Evolutionary conservation across 2,329 filamentous ascomycete species (phyloP).

Genomic region (Chaetomium sp.): DNA sequence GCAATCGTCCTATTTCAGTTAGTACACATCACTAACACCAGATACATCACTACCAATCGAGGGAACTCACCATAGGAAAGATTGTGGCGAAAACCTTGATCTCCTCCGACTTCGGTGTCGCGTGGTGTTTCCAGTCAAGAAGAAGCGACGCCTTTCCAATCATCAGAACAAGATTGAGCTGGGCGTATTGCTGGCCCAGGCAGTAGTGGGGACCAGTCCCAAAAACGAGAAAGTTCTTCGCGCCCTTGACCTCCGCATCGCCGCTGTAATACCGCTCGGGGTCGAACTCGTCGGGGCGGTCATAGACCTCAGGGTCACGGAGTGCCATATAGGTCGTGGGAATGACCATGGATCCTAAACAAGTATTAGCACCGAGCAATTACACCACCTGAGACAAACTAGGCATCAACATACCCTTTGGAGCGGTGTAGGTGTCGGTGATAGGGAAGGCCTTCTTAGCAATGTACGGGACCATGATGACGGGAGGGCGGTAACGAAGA

Average conservation of each 20-base stretch:
- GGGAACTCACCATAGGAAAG: constrained; percentile 75
- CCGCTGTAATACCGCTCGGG: constrained; percentile 89
- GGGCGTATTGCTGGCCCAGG: constrained; percentile 85
- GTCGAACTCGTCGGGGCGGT: constrained; percentile 80
- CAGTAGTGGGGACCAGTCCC: constrained; percentile 96
- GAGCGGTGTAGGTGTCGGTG: constrained; percentile 78
- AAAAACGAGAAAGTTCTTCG: constrained; percentile 96
- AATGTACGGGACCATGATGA: constrained; percentile 93
- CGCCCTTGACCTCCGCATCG: constrained; percentile 74
- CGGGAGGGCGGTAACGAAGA: constrained; percentile 88
- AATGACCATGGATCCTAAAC: constrained; percentile 77
- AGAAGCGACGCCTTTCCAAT: constrained; percentile 82
- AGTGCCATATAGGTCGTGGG: constrained; percentile 86
- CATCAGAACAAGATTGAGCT: constrained; percentile 81
- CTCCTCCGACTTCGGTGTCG: constrained; percentile 78
- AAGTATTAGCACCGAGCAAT: not conserved
- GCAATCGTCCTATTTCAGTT: constrained; percentile 63
- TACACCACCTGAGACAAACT: not conserved
- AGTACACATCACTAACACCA: constrained; percentile 5
- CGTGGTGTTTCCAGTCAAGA: constrained; percentile 84
- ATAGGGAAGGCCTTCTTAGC: constrained; percentile 95
- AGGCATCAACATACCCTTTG: constrained; percentile 58
- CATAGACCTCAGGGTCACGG: constrained; percentile 87
- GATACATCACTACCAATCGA: not conserved
- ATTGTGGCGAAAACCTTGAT: constrained; percentile 99